phyloP scores from a whole-genome alignment of 768 basidiomycete genomes.

The Xanthoconium purpureum region DNA sequence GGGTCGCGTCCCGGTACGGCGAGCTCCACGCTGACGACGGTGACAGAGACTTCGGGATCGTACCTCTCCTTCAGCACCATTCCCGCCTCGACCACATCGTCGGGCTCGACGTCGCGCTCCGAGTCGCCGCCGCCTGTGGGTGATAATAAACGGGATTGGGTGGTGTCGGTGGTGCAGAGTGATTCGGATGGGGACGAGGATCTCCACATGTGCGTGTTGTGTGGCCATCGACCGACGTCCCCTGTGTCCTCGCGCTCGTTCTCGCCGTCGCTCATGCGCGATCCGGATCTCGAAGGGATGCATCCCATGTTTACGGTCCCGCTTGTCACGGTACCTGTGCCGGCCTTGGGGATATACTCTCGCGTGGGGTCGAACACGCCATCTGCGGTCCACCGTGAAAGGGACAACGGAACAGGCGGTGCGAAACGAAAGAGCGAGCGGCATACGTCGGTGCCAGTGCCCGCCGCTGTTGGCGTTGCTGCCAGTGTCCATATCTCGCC shows the following conservation, averaged over 20 bases:
- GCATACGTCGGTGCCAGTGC: background rate
- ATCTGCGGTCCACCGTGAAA: background rate
- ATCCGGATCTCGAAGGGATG: background rate
- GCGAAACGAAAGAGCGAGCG: background rate
- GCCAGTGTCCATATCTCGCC: background rate
- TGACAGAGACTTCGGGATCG: slow-evolving; percentile 20
- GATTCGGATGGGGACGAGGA: background rate
- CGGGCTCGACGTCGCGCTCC: slow-evolving; percentile 15
- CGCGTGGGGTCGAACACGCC: background rate
- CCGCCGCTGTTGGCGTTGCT: background rate
- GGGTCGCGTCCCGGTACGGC: slow-evolving; percentile 19
- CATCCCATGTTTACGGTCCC: slow-evolving; percentile 33
- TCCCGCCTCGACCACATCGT: slow-evolving; percentile 13
- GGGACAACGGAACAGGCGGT: background rate
- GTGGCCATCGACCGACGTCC: slow-evolving; percentile 18
- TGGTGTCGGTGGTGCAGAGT: background rate
- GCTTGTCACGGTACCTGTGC: slow-evolving; percentile 22
- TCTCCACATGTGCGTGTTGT: slow-evolving; percentile 10
- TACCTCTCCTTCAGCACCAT: slow-evolving; percentile 23
- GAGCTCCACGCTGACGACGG: slow-evolving; percentile 20
- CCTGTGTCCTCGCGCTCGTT: background rate
- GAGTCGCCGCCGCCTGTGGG: slow-evolving; percentile 8
- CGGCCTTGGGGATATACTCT: background rate
- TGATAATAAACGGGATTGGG: background rate
- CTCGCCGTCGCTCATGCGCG: background rate